phyloP scores from a whole-genome alignment of 1,139 yeast species.

The Pichia sp. region DNA sequence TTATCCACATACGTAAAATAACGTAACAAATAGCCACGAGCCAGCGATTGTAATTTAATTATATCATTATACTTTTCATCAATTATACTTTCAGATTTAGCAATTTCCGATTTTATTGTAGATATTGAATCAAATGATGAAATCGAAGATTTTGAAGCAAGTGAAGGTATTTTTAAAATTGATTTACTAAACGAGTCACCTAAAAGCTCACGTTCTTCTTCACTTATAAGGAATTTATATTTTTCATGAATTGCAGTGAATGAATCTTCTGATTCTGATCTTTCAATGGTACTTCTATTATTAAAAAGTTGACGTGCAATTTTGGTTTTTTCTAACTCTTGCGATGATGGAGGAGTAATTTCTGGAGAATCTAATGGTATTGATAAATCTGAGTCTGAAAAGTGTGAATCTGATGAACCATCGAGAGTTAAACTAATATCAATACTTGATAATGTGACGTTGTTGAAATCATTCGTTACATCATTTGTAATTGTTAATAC shows the following conservation, averaged over 20 bases:
- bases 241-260: slow-evolving; percentile 15
- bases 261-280: slow-evolving; percentile 12
- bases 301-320: slow-evolving; percentile 15
- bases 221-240: slow-evolving; percentile 11
- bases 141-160: not conserved
- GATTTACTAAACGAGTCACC: not conserved
- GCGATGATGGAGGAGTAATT: slow-evolving; percentile 7
- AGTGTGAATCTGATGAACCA: not conserved
- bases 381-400: not conserved
- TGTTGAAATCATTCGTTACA: not conserved
- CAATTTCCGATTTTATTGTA: not conserved
- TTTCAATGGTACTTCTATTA: not conserved
- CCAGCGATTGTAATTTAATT: slow-evolving; percentile 48
- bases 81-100: not conserved
- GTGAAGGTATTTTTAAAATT: not conserved
- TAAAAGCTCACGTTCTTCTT: slow-evolving; percentile 14
- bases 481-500: not conserved
- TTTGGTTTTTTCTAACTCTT: slow-evolving; percentile 10
- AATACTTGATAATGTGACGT: not conserved
- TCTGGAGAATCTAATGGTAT: not conserved
- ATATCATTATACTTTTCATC: slow-evolving; percentile 17
- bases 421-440: not conserved
- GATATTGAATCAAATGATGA: not conserved
- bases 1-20: slow-evolving; percentile 56
- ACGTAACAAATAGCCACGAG: slow-evolving; percentile 61